Evolutionary conservation across 108 stramenopile genomes (phyloP).

Genomic region (Conticribra guillardii): DNA sequence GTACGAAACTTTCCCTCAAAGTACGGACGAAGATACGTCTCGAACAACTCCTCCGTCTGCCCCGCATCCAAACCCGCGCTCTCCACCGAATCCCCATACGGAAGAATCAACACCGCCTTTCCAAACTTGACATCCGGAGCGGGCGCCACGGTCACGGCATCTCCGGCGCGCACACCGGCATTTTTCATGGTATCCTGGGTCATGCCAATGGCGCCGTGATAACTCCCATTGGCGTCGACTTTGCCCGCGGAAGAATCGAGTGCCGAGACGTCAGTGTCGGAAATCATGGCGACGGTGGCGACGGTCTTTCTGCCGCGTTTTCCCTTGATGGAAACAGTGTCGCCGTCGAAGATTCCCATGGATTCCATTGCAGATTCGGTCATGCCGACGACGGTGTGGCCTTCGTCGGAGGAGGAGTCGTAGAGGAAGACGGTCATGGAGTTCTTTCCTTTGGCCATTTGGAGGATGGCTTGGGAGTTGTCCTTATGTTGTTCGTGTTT

Average conservation of each 20-base stretch:
- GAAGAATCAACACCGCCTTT: slow-evolving; percentile 80
- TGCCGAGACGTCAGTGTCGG: slow-evolving; percentile 63
- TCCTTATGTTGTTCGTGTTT: slow-evolving; percentile 32
- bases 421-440: slow-evolving; percentile 78
- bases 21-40: slow-evolving; percentile 87
- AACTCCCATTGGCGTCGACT: slow-evolving; percentile 28
- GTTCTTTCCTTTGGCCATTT: slow-evolving; percentile 36
- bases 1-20: slow-evolving; percentile 86
- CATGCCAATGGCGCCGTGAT: slow-evolving; percentile 65
- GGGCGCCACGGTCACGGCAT: slow-evolving; percentile 72
- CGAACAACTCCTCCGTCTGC: slow-evolving; percentile 66
- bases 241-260: slow-evolving; percentile 46
- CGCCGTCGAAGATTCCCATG: slow-evolving; percentile 88
- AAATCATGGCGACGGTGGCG: slow-evolving; percentile 74
- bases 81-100: slow-evolving; percentile 69
- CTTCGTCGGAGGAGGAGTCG: slow-evolving; percentile 60
- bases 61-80: slow-evolving; percentile 57
- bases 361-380: slow-evolving; percentile 74
- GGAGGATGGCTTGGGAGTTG: slow-evolving; percentile 70
- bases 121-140: slow-evolving; percentile 91
- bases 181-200: slow-evolving; percentile 86
- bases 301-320: slow-evolving; percentile 84
- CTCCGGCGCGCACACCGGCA: slow-evolving; percentile 85
- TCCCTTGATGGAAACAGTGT: slow-evolving; percentile 84
- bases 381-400: slow-evolving; percentile 84